Evolutionary conservation across 169 alveolate species (phyloP).

Genomic region (Eimeria tenella): DNA sequence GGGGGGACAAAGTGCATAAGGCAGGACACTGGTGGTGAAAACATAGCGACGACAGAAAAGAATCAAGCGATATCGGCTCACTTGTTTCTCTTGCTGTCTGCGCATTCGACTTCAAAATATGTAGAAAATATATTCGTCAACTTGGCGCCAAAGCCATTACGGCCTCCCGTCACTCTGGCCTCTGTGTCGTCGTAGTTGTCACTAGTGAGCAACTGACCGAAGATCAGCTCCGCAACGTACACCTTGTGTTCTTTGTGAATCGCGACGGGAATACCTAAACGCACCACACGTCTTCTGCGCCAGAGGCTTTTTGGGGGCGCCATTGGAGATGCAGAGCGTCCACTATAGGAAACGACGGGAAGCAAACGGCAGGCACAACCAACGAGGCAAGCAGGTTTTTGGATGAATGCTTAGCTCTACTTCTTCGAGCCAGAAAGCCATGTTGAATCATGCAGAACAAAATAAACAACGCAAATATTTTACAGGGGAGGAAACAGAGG

Average conservation of each 20-base stretch:
- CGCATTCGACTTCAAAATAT: slow-evolving; percentile 97
- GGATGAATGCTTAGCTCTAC: no score
- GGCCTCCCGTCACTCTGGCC: slow-evolving; percentile 99
- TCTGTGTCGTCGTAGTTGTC: slow-evolving; percentile 99
- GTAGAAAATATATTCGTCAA: slow-evolving; percentile 98
- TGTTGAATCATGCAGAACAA: neutral
- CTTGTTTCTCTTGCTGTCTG: slow-evolving; percentile 92
- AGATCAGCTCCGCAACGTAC: slow-evolving; percentile 98
- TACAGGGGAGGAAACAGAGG: neutral
- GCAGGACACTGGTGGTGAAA: neutral
- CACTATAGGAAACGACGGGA: neutral
- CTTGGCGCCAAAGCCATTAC: slow-evolving; percentile 99
- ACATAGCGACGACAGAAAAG: neutral
- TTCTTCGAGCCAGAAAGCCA: no score
- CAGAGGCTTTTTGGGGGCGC: no score
- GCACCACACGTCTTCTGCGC: neutral
- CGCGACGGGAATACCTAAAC: slow-evolving; percentile 89
- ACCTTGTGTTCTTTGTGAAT: slow-evolving; percentile 98
- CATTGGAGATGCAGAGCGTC: no score
- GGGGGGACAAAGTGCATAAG: neutral
- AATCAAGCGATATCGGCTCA: neutral
- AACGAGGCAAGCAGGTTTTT: no score
- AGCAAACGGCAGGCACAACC: neutral
- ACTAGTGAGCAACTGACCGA: slow-evolving; percentile 98
- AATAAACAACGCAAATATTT: neutral